These are phyloP conservation scores for Lycium ferocissimum DNA, from an alignment of 257 asterid genomes.

Conservation along the genomic window DNA sequence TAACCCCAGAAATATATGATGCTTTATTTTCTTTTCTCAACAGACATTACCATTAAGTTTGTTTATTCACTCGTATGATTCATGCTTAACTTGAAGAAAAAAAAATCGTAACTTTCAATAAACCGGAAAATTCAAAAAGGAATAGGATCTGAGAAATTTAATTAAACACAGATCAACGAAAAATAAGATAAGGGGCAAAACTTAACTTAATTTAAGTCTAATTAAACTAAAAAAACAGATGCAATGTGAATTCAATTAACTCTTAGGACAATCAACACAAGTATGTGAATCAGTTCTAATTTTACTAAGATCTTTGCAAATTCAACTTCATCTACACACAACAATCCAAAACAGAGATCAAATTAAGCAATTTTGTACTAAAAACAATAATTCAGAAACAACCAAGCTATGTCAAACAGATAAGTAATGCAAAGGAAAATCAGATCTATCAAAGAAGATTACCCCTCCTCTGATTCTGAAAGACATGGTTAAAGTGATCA, in stretches of 20 bases:
- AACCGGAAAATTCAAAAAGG: background rate
- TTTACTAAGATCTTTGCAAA: background rate
- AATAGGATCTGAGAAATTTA: background rate
- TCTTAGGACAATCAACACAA: background rate
- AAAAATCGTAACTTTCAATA: too few relatives aligned
- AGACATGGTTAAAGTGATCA: slow-evolving; percentile 27
- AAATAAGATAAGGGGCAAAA: background rate
- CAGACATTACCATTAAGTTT: background rate
- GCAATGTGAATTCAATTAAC: background rate
- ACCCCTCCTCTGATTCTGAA: slow-evolving; percentile 29
- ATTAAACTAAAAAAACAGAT: too few relatives aligned
- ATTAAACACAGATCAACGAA: background rate
- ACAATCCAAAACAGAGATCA: background rate
- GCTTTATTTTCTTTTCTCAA: background rate
- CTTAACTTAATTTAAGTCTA: too few relatives aligned
- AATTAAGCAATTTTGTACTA: background rate
- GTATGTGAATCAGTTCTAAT: background rate
- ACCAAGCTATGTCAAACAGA: background rate
- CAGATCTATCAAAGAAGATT: slow-evolving; percentile 6
- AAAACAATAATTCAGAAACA: background rate
- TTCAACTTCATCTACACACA: background rate
- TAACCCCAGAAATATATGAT: background rate
- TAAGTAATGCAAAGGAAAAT: slow-evolving; percentile 21
- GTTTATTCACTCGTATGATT: background rate
- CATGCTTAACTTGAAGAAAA: background rate